Evolutionary conservation across 192 early-diverging fungal genomes (phyloP), one percentile per base, ranked within the genome.

Genomic region (Neocallimastix lanati): DNA sequence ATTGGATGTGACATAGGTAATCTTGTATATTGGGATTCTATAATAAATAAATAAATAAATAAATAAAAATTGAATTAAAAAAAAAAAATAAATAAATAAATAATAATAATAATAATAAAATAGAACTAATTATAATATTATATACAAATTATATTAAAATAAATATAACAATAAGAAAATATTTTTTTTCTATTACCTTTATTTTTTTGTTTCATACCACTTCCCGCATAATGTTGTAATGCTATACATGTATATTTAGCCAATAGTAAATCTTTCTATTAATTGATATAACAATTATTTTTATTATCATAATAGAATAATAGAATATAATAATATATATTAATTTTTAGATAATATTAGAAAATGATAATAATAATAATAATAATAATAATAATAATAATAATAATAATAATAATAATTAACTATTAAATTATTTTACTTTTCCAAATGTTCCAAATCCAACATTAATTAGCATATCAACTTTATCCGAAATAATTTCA

Each of bases 231-330:
- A 79, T 95, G 92, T 81, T 97, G 95, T 58, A 99, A 85, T 1
- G 96, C 92, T 82, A 97, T 92, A 79, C 98, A 99, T 12, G 95
- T 92, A 85, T 96, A 92, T 79, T 92, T 93, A 77, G 96, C 95
- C 29, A 99, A 81, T 6, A 87, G 82, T 27, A 97, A 83, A 80
- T 99, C 96, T 50, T 85, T 87, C 86, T 92, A 87, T n/a, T n/a
- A n/a, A n/a, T n/a, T n/a, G n/a, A n/a, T n/a, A n/a, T n/a, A n/a
- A n/a, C n/a, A n/a, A n/a, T n/a, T n/a, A n/a, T n/a, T n/a, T n/a
- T n/a, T n/a, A n/a, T n/a, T n/a, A n/a, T n/a, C n/a, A n/a, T n/a
- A n/a, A n/a, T n/a, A n/a, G n/a, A n/a, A n/a, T n/a, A n/a, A n/a
- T n/a, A n/a, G n/a, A n/a, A n/a, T n/a, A n/a, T n/a, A n/a, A n/a